Evolutionary conservation across 164 flowering plant species (phyloP).

Genomic region (Kingdonia uniflora): DNA sequence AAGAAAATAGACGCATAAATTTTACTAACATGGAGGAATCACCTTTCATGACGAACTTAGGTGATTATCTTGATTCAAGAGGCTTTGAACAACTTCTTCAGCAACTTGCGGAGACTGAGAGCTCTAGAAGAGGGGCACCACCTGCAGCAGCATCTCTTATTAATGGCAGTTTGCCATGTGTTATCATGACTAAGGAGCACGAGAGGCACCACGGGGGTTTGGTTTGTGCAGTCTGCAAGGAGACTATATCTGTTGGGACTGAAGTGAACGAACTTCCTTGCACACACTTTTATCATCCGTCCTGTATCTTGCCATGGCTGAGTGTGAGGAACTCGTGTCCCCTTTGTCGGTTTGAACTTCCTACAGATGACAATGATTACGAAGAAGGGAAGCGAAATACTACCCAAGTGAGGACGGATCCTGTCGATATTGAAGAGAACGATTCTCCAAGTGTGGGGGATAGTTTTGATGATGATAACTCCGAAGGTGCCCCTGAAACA

Average conservation of each 20-base stretch:
- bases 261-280: slow-evolving; percentile 79
- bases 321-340: slow-evolving; percentile 84
- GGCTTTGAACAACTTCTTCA: slow-evolving; percentile 56
- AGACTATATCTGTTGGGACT: slow-evolving; percentile 36
- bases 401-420: slow-evolving; percentile 1
- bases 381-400: slow-evolving; percentile 39
- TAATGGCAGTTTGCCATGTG: slow-evolving; percentile 39
- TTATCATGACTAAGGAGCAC: slow-evolving; percentile 38
- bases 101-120: slow-evolving; percentile 46
- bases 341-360: slow-evolving; percentile 84
- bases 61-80: slow-evolving; percentile 43
- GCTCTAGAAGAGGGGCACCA: slow-evolving; percentile 67
- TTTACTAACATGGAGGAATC: slow-evolving; percentile 23
- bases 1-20: slow-evolving; percentile 22
- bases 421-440: slow-evolving; percentile 12
- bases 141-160: slow-evolving; percentile 66
- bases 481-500: slow-evolving; percentile 21
- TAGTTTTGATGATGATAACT: slow-evolving; percentile 23
- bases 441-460: slow-evolving; percentile 24
- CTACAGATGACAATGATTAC: slow-evolving; percentile 74
- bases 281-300: slow-evolving; percentile 67
- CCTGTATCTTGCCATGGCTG: slow-evolving; percentile 85
- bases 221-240: slow-evolving; percentile 86
- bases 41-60: slow-evolving; percentile 24
- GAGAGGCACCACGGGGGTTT: slow-evolving; percentile 29